A percentile compares a stretch with the other conserved stretches of the same genome.
Evolutionary conservation across 2,329 filamentous ascomycete genomes (phyloP).

Genomic region (Tolypocladium capitatum): DNA sequence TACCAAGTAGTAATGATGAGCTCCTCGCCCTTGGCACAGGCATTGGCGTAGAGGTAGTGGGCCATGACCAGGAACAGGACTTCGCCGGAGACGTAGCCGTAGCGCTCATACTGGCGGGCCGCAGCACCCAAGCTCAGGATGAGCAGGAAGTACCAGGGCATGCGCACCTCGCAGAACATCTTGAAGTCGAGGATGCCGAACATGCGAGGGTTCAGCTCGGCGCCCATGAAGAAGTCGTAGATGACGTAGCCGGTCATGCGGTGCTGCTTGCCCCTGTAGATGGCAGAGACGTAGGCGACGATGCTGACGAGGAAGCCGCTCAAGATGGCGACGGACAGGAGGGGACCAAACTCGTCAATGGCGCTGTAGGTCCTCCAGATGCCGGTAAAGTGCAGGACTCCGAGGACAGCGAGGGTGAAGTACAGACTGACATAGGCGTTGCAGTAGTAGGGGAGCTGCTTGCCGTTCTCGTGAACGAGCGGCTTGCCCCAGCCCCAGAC

Average conservation of each 20-base stretch:
- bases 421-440: slow-evolving; percentile 82
- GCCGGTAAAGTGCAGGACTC: slow-evolving; percentile 66
- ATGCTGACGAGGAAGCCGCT: slow-evolving; percentile 77
- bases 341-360: slow-evolving; percentile 86
- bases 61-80: slow-evolving; percentile 76
- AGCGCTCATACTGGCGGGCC: slow-evolving; percentile 68
- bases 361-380: slow-evolving; percentile 82
- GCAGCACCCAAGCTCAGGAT: slow-evolving; percentile 64
- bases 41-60: slow-evolving; percentile 84
- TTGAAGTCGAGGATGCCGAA: slow-evolving; percentile 80
- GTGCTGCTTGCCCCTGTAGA: slow-evolving; percentile 69
- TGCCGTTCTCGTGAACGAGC: slow-evolving; percentile 65
- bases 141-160: slow-evolving; percentile 86
- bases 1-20: slow-evolving; percentile 73
- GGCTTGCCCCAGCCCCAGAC: slow-evolving; percentile 82
- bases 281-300: slow-evolving; percentile 74
- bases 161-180: slow-evolving; percentile 89
- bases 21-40: slow-evolving; percentile 85
- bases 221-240: slow-evolving; percentile 88
- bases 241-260: slow-evolving; percentile 82
- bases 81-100: slow-evolving; percentile 79
- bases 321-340: slow-evolving; percentile 86
- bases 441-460: slow-evolving; percentile 90
- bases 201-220: slow-evolving; percentile 73
- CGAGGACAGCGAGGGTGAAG: slow-evolving; percentile 60